phyloP scores from a whole-genome alignment of 495 filamentous ascomycete species.

The Neurospora africana region DNA sequence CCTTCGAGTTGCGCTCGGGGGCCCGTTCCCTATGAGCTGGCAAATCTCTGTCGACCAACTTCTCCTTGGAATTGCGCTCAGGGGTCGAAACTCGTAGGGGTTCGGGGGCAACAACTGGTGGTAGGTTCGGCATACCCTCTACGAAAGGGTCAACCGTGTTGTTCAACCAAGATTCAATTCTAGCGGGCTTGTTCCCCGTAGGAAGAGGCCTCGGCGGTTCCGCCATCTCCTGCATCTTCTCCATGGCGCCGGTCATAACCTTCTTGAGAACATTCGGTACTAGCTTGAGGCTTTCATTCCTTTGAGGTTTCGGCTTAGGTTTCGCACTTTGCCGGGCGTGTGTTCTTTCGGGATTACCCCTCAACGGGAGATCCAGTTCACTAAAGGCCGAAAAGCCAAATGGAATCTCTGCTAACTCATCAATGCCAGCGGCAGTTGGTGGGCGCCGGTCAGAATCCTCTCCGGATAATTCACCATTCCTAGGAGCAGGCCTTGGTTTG shows the following conservation, averaged over 20 bases:
- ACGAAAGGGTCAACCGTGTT: constrained; percentile 64
- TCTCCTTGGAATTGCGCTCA: neutral
- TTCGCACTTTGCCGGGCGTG: constrained; percentile 28
- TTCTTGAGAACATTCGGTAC: constrained; percentile 46
- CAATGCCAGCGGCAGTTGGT: constrained; percentile 31
- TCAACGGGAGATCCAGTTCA: constrained; percentile 39
- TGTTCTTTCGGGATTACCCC: constrained; percentile 14
- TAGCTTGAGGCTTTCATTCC: constrained; percentile 37
- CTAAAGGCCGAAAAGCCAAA: constrained; percentile 49
- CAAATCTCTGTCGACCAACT: neutral
- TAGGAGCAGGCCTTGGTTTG: neutral
- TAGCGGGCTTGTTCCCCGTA: constrained; percentile 38
- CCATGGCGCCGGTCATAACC: constrained; percentile 42
- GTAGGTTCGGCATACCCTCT: constrained; percentile 31
- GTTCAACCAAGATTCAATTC: constrained; percentile 69
- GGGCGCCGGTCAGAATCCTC: constrained; percentile 22
- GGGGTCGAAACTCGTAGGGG: neutral
- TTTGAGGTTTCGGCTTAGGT: constrained; percentile 30
- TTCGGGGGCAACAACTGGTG: constrained; percentile 10
- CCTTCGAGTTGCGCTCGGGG: neutral
- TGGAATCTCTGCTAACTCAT: constrained; percentile 43
- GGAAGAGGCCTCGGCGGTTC: constrained; percentile 36
- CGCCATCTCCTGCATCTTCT: constrained; percentile 42
- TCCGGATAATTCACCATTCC: constrained; percentile 8
- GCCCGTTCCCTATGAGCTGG: neutral